phyloP scores from a whole-genome alignment of 495 filamentous ascomycete genomes.

The Lasiosphaeria ovina region DNA sequence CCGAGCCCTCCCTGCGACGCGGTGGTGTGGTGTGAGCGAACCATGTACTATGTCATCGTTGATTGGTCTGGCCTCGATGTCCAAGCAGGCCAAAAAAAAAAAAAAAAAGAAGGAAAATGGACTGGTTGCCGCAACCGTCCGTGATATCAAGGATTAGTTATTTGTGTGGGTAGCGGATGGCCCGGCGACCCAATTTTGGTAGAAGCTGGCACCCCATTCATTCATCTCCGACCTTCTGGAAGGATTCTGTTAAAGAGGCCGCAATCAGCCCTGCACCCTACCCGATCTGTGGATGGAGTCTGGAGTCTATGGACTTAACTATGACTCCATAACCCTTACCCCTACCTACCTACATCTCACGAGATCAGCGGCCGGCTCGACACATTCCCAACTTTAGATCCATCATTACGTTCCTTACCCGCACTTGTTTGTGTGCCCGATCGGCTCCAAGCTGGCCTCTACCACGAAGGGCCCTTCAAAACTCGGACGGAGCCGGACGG shows the following conservation, averaged over 20 bases:
- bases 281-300: not conserved
- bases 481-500: not conserved
- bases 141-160: not conserved
- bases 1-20: no score
- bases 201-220: not conserved
- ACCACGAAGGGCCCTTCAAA: no score
- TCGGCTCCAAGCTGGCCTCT: no score
- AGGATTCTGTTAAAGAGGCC: conserved; percentile 25
- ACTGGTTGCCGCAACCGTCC: conserved; percentile 2
- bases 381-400: no score
- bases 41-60: not conserved
- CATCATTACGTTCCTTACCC: no score
- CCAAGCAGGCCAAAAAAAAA: not conserved
- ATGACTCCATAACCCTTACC: no score
- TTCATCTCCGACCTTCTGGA: conserved; percentile 21
- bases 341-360: no score
- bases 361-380: no score
- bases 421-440: no score
- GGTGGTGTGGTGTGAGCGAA: no score
- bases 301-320: no score
- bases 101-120: not conserved
- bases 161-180: conserved; percentile 1
- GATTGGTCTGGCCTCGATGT: not conserved
- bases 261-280: conserved; percentile 24
- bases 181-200: conserved; percentile 12